Evolutionary conservation across 2,329 filamentous ascomycete species (phyloP).

Genomic region (Nectriaceae sp.): DNA sequence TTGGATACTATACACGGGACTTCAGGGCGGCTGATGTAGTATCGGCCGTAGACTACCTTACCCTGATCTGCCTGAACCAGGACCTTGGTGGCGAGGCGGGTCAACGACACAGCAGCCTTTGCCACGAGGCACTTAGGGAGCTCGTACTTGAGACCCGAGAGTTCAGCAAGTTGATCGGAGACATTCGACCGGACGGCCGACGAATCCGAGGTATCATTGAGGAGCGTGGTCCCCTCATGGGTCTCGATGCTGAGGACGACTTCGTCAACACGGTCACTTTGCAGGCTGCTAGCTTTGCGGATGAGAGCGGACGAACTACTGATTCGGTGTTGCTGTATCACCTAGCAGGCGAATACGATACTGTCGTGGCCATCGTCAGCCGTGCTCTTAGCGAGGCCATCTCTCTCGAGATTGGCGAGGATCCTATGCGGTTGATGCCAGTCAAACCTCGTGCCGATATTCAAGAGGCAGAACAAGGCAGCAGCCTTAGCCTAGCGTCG

Average conservation of each 20-base stretch:
- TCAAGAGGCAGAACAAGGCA: constrained; percentile 43
- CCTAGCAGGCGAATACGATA: constrained; percentile 92
- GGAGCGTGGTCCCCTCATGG: constrained; percentile 79
- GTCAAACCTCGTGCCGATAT: constrained; percentile 68
- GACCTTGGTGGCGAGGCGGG: constrained; percentile 77
- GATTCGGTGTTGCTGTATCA: constrained; percentile 96
- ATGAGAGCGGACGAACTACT: constrained; percentile 90
- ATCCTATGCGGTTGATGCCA: constrained; percentile 75
- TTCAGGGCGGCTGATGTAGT: constrained; percentile 90
- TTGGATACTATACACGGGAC: constrained; percentile 93
- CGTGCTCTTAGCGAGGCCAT: constrained; percentile 88
- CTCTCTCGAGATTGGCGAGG: constrained; percentile 81
- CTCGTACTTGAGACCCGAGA: constrained; percentile 96
- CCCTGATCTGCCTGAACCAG: constrained; percentile 86
- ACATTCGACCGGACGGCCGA: constrained; percentile 82
- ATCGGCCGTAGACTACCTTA: constrained; percentile 90
- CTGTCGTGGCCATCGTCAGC: constrained; percentile 87
- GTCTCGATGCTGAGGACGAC: constrained; percentile 75
- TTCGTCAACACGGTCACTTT: constrained; percentile 91
- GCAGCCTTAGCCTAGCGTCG: constrained; percentile 61
- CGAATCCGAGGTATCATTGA: constrained; percentile 88
- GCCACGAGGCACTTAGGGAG: constrained; percentile 90
- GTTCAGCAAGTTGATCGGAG: constrained; percentile 90
- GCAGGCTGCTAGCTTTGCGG: constrained; percentile 87
- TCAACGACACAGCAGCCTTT: constrained; percentile 76